Evolutionary conservation across 2,329 filamentous ascomycete species (phyloP), one percentile per base, ranked within the genome.

Genomic region (Beauveria asiatica): DNA sequence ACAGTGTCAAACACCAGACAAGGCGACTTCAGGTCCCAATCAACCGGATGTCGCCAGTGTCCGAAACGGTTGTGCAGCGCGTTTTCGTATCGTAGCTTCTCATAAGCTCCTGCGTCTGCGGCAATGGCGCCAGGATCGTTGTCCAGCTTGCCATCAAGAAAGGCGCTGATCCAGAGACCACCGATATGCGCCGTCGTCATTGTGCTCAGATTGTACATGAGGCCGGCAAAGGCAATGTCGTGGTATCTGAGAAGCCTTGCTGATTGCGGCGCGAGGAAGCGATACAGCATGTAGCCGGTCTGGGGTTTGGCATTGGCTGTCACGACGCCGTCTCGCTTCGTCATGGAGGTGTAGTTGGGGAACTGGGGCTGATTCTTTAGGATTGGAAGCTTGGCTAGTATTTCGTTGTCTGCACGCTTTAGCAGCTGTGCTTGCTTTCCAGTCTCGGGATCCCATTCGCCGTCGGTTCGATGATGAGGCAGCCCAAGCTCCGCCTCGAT

Each of bases 1-100:
- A 92, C 67, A 0, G 80, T 80, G 70, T 93, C 89, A 66, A 92
- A 92, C 11, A 89, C 86, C 64, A 92, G 85, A 68, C 90, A 88
- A 0, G 86, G 85, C 56, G 81, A 75, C 67, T 76, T 78, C 19
- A 74, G 76, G 0, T 87, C 87, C 65, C 84, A 85, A 0, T 87
- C 87, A 2, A 76, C 80, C 1, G 86, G 83, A 64, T 88, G 88
- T n/a, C 88, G 79, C 80, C 85, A 86, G 61, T 79, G 82, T 1
- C 86, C 86, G 69, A 87, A 93, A 50, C 87, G 82, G 1, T 80
- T 84, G 66, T 87, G 78, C 25, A 91, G 73, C 50, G 86, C 79
- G 0, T 85, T 83, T 64, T 87, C 79, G 59, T 78, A 76, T n/a
- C 69, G 71, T 5, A 81, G 64, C 42, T 68, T 64, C 3, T 75